Conservation (phyloP, 345 rosid species). For the Gossypium australe region DNA sequence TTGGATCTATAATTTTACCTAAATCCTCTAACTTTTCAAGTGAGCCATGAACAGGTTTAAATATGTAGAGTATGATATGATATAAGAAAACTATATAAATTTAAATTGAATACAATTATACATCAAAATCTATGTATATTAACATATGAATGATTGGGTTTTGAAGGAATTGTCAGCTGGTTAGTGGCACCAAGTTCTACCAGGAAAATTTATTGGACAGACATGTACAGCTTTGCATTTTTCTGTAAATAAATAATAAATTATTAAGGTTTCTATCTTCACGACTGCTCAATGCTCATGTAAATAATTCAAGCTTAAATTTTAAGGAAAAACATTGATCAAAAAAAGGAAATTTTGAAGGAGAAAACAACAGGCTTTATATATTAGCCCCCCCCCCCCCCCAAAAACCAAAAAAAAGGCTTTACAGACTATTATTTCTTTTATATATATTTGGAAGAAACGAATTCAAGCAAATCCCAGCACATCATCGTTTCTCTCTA, state of each 20-base stretch:
- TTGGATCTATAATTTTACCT: rapidly evolving
- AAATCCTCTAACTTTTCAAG: rapidly evolving
- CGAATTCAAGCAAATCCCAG: neutral
- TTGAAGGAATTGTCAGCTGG: neutral
- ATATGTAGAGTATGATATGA: too few species aligned
- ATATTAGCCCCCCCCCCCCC: too few species aligned
- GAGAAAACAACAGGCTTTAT: too few species aligned
- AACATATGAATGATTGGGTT: too few species aligned
- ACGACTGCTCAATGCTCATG: neutral
- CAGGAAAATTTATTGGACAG: neutral
- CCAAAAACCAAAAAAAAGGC: neutral
- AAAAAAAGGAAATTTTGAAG: too few species aligned
- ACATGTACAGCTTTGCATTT: neutral
- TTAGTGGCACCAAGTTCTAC: neutral
- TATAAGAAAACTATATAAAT: too few species aligned
- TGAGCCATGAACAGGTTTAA: rapidly evolving
- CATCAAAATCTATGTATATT: too few species aligned
- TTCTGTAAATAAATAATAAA: neutral
- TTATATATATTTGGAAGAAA: neutral
- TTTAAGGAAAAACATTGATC: neutral
- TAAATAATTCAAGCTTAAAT: neutral
- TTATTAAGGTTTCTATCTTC: neutral
- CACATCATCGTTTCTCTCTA: neutral
- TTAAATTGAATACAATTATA: too few species aligned
- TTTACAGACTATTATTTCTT: neutral